phyloP scores from a whole-genome alignment of 768 basidiomycete species.

The Russula brevipes region DNA sequence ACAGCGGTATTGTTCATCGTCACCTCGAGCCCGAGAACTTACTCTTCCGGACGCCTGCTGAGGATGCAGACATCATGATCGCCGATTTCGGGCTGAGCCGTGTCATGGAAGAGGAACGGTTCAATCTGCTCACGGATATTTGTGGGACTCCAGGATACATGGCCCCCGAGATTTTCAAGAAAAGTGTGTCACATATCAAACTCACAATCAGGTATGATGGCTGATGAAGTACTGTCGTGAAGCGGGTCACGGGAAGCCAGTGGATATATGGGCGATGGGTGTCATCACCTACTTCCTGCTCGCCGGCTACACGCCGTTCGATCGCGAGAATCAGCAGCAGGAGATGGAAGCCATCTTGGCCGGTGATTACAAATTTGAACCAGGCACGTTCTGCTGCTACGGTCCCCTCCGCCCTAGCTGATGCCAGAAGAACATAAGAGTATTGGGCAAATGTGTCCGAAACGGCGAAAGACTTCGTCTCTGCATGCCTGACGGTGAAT shows the following conservation, averaged over 20 bases:
- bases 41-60: conserved; percentile 81
- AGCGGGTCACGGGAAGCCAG: conserved; percentile 92
- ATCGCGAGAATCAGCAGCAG: conserved; percentile 78
- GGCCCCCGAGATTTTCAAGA: conserved; percentile 95
- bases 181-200: conserved; percentile 48
- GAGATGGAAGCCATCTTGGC: conserved; percentile 96
- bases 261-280: conserved; percentile 97
- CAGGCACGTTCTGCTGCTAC: conserved; percentile 35
- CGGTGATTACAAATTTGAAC: conserved; percentile 90
- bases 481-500: conserved; percentile 78
- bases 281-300: conserved; percentile 98
- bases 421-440: conserved; percentile 44
- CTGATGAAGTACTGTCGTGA: conserved; percentile 12
- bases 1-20: conserved; percentile 88
- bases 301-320: conserved; percentile 94
- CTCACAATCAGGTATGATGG: not conserved
- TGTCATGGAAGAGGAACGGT: conserved; percentile 85
- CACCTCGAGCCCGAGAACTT: conserved; percentile 98
- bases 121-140: conserved; percentile 85
- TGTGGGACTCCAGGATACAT: conserved; percentile 96
- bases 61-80: conserved; percentile 93
- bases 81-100: conserved; percentile 94
- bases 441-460: conserved; percentile 85
- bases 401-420: not conserved
- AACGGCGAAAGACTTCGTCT: conserved; percentile 80